A percentile compares a stretch with the other conserved stretches of the same genome.
Evolutionary conservation across 2,329 filamentous ascomycete genomes (phyloP).

Genomic region (Fusarium metavorans): DNA sequence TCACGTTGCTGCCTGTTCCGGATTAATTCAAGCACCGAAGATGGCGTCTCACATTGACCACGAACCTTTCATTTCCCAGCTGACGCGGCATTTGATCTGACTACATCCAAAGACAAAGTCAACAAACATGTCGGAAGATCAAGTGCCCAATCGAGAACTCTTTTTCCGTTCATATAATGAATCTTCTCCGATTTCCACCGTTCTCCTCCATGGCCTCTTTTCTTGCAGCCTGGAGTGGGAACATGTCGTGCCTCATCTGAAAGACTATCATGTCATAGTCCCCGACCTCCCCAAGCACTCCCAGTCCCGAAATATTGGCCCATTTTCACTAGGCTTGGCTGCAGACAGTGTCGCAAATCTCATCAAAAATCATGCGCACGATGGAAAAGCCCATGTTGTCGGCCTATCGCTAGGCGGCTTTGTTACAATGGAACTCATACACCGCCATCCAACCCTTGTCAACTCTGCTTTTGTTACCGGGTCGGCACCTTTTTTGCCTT

Average conservation of each 20-base stretch:
- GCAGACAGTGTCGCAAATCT: conserved; percentile 44
- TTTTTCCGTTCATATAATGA: not conserved
- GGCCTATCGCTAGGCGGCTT: conserved; percentile 49
- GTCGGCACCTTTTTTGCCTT: conserved; percentile 29
- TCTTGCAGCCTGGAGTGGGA: conserved; percentile 1
- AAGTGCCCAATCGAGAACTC: not conserved
- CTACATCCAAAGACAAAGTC: not conserved
- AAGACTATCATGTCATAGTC: not conserved
- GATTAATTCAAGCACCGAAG: conserved; percentile 2
- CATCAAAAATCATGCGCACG: conserved; percentile 50
- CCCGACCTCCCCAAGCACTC: not conserved
- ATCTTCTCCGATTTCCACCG: not conserved
- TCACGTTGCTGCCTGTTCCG: not conserved
- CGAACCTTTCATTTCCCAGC: not conserved
- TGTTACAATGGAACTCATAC: not conserved
- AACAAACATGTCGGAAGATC: not conserved
- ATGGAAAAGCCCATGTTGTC: conserved; percentile 52
- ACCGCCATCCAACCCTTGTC: not conserved
- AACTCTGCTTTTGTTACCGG: not conserved
- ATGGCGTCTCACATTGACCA: not conserved
- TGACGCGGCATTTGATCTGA: not conserved
- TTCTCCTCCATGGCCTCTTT: not conserved
- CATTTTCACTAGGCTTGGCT: not conserved
- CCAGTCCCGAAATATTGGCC: not conserved
- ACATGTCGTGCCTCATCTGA: not conserved